Evolutionary conservation across 148 eudicot species (phyloP), one percentile per base, ranked within the genome.

Genomic region (Suaeda aralocaspica): DNA sequence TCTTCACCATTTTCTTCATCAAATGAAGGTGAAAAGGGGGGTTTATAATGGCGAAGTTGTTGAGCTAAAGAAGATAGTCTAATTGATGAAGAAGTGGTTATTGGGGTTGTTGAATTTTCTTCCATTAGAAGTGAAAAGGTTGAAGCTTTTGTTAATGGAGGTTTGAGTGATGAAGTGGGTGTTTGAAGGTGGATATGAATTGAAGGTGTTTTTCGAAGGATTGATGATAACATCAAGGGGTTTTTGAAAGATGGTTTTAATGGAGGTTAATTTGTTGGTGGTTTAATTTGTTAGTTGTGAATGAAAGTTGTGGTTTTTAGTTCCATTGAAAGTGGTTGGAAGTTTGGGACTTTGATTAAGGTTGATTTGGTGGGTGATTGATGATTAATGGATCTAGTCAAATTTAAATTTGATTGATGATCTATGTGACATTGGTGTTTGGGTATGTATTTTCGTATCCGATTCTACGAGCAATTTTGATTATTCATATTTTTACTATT

Each of bases 21-120:
- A 12, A 77, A 3, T 57, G 60, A 15, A 69, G 22, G 28, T 70
- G n/a, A 67, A 19, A 77, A 59, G 11, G 86, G 77, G 19, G 81
- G 74, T 64, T 77, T 86, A 76, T 85, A 77, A 46, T 64, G 82
- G 15, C 90, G 78, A 63, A 89, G 87, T 71, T 80, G 85, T 49
- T 82, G 82, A 31, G 85, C 86, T 66, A 87, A 78, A 34, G 82
- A 71, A 3, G 74, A 31, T 13, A 89, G 82, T 39, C 78, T 82
- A n/a, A 48, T 70, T 14, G 71, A 68, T 19, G 58, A 30, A 22
- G 61, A 25, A 6, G 31, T 16, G 22, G 31, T 13, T 39, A 50
- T 48, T 59, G 15, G 12, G 44, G 18, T 34, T 30, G 44, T n/a
- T 13, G 84, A 77, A 68, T 59, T n/a, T n/a, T n/a, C 70, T 8